These are phyloP conservation scores for Acaromyces ingoldii DNA, from an alignment of 1,284 basidiomycete genomes.

Conservation along the genomic window DNA sequence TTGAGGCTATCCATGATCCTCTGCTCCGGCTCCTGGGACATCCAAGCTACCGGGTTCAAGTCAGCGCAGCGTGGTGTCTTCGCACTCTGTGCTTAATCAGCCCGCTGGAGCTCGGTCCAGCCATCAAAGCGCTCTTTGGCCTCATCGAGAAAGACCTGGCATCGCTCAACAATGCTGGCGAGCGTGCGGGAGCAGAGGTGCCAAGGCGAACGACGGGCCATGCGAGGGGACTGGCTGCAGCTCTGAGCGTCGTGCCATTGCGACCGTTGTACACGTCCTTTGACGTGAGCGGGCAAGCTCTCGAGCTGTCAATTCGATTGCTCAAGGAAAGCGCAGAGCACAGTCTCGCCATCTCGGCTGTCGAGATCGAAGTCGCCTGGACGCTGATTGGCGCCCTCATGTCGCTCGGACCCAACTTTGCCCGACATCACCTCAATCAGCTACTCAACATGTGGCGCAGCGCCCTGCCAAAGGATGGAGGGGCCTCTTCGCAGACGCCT, in stretches of 20 bases:
- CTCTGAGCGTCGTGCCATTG: constrained; percentile 78
- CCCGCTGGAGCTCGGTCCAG: constrained; percentile 73
- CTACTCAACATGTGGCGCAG: constrained; percentile 93
- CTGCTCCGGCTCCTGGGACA: constrained; percentile 78
- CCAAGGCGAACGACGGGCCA: constrained; percentile 78
- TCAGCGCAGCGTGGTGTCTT: constrained; percentile 79
- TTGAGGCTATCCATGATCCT: constrained; percentile 82
- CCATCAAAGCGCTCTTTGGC: constrained; percentile 69
- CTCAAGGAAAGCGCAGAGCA: constrained; percentile 88
- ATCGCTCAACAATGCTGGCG: constrained; percentile 49
- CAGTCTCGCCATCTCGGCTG: constrained; percentile 65
- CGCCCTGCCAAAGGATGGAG: constrained; percentile 81
- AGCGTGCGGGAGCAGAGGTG: constrained; percentile 59
- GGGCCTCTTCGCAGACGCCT: constrained; percentile 62
- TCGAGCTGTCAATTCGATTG: constrained; percentile 83
- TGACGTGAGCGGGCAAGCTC: constrained; percentile 81
- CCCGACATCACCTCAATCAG: constrained; percentile 83
- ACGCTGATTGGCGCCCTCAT: constrained; percentile 82
- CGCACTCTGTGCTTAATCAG: constrained; percentile 84
- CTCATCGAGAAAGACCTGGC: constrained; percentile 74
- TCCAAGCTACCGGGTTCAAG: constrained; percentile 77
- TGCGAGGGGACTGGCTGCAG: constrained; percentile 77
- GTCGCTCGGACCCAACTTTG: constrained; percentile 87
- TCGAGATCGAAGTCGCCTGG: constrained; percentile 94
- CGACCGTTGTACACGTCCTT: constrained; percentile 91